Base-by-base conservation (phyloP, 1,284 basidiomycete species). In the Trichosporon ovoides region DNA sequence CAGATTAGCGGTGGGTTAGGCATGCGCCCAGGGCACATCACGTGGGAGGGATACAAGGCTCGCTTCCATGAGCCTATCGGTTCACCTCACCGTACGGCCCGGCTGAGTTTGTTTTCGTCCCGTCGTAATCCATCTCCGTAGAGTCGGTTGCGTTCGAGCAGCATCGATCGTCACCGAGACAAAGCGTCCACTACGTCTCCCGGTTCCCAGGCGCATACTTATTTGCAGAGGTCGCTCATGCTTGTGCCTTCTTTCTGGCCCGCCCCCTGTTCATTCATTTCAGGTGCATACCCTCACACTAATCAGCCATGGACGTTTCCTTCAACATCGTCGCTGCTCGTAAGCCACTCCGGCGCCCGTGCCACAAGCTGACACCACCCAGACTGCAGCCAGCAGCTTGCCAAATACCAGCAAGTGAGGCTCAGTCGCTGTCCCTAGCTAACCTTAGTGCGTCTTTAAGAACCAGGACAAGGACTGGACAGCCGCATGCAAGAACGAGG, bases 311-410 rank as follows among this genome's bases (percentile, higher is more conserved):
- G 75, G 75, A 77, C 59, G 62, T 75, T 16, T 76, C 74, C 7
- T 77, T 73, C 35, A 70, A 77, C 59, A 53, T 70, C 20, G 75
- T 77, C 18, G 75, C 75, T 1, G 68, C 73, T 33, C 75, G 75
- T 77, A 58, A 66, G 75, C 53, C 9, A 6, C n/a, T 0, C 20
- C 16, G 5, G 7, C 3, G 43, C 4, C 28, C 14, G 16, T n/a
- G 16, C 11, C 18, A 4, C n/a, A n/a, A 24, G 46, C 57, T 61
- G 46, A 59, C 49, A 33, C 0, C 57, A 31, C 28, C 28, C 28
- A 77, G 75, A 75, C 67, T 77, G 75, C 56, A 69, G 71, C 28
- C 60, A 69, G 12, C 74, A 76, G 60, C 72, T 77, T 69, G 74
- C 73, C 9, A 63, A 64, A 53, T 77, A 77, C 60, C 75, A 77